Percentiles rank a stretch among this genome's conserved stretches.
Conservation (phyloP, 495 filamentous ascomycete species). For the Hypoxylon perforatum region DNA sequence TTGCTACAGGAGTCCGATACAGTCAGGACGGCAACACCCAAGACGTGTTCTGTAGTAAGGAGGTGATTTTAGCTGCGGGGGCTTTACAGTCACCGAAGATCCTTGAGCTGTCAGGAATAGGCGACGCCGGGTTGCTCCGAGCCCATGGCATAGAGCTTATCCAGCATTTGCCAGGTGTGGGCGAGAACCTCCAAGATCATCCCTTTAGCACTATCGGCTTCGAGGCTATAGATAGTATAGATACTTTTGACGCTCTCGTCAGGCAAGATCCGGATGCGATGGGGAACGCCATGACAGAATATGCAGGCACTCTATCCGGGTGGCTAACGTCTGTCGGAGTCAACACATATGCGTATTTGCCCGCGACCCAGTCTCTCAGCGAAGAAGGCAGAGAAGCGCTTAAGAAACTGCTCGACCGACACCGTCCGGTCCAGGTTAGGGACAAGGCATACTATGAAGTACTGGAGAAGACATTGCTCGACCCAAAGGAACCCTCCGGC, state of each 20-base stretch:
- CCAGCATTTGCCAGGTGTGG: slow-evolving; percentile 63
- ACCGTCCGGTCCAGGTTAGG: not conserved
- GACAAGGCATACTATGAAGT: slow-evolving; percentile 1
- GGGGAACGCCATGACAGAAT: not conserved
- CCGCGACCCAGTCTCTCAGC: not conserved
- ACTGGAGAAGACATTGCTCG: slow-evolving; percentile 20
- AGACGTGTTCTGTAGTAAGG: slow-evolving; percentile 53
- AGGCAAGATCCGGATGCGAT: slow-evolving; percentile 15
- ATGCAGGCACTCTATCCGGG: not conserved
- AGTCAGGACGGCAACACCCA: slow-evolving; percentile 40
- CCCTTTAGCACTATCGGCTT: slow-evolving; percentile 42
- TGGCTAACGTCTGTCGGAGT: too few relatives aligned
- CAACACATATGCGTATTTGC: slow-evolving; percentile 2
- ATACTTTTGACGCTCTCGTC: slow-evolving; percentile 17
- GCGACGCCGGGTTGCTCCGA: slow-evolving; percentile 55
- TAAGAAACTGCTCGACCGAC: not conserved
- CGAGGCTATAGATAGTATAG: slow-evolving; percentile 19
- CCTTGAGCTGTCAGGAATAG: slow-evolving; percentile 66
- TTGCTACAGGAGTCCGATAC: slow-evolving; percentile 59
- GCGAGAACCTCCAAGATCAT: slow-evolving; percentile 68
- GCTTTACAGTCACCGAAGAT: slow-evolving; percentile 67
- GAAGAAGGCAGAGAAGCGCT: not conserved
- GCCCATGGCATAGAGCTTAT: slow-evolving; percentile 55
- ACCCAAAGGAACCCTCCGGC: slow-evolving; percentile 11
- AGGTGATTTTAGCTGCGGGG: slow-evolving; percentile 68